A percentile compares a stretch with the other conserved stretches of the same genome.
phyloP scores from a whole-genome alignment of 1,284 basidiomycete genomes.

The Sporisorium iseilematis-ciliati region DNA sequence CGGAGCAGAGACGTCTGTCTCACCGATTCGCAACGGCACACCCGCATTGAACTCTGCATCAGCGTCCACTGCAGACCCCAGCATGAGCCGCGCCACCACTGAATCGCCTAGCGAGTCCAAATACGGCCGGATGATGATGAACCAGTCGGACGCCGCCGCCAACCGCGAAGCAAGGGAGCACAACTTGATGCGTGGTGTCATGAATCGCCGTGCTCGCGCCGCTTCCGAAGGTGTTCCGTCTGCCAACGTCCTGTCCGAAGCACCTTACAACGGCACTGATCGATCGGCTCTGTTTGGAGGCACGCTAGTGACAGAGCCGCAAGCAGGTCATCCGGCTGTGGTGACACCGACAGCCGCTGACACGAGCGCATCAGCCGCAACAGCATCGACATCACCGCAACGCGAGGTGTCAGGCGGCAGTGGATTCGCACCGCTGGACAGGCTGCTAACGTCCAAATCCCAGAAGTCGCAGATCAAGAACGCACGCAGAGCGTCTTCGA shows the following conservation, averaged over 20 bases:
- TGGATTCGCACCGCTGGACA: slow-evolving; percentile 50
- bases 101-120: slow-evolving; percentile 47
- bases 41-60: slow-evolving; percentile 4
- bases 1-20: slow-evolving; percentile 9
- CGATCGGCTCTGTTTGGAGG: slow-evolving; percentile 6
- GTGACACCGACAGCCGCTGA: slow-evolving; percentile 14
- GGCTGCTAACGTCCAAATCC: slow-evolving; percentile 51
- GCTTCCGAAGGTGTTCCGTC: slow-evolving; percentile 48
- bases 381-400: slow-evolving; percentile 11
- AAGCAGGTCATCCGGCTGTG: slow-evolving; percentile 13
- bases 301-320: slow-evolving; percentile 15
- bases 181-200: slow-evolving; percentile 36
- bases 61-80: slow-evolving; percentile 1
- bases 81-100: slow-evolving; percentile 19
- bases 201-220: slow-evolving; percentile 38
- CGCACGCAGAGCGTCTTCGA: slow-evolving; percentile 39
- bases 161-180: slow-evolving; percentile 30
- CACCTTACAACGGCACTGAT: slow-evolving; percentile 11
- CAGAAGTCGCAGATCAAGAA: slow-evolving; percentile 46
- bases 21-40: slow-evolving; percentile 18
- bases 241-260: slow-evolving; percentile 16
- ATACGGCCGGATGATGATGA: slow-evolving; percentile 29
- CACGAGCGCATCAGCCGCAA: not conserved
- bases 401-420: slow-evolving; percentile 23
- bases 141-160: slow-evolving; percentile 30